phyloP scores from a whole-genome alignment of 345 rosid species.

The Eutrema heterophyllum region DNA sequence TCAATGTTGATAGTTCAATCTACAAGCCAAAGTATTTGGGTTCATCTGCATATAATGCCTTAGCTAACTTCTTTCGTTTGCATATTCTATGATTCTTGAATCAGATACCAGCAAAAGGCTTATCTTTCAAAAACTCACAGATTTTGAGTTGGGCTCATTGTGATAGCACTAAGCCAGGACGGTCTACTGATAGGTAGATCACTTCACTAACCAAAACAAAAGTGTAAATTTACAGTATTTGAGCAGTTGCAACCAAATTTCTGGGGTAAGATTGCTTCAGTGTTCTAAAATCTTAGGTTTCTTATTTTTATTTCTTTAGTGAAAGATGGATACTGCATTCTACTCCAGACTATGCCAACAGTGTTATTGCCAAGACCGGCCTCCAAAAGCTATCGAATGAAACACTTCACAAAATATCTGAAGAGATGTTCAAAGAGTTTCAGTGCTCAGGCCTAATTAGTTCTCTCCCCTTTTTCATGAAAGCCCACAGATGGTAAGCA shows the following conservation, averaged over 20 bases:
- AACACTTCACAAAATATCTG: conserved; percentile 46
- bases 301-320: conserved; percentile 28
- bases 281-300: background rate
- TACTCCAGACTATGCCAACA: conserved; percentile 53
- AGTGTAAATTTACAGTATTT: background rate
- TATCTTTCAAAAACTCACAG: conserved; percentile 57
- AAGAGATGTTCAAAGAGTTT: conserved; percentile 68
- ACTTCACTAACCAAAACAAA: background rate
- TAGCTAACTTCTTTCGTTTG: background rate
- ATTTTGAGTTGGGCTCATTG: conserved; percentile 70
- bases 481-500: conserved; percentile 82
- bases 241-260: background rate
- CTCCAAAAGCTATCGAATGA: conserved; percentile 56
- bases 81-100: conserved; percentile 9
- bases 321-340: conserved; percentile 90
- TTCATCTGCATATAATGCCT: background rate
- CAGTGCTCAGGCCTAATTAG: conserved; percentile 45
- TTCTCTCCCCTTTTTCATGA: conserved; percentile 66
- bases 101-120: conserved; percentile 67
- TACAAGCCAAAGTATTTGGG: background rate
- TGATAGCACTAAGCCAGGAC: conserved; percentile 81
- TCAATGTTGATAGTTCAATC: background rate
- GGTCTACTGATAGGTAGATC: conserved; percentile 49
- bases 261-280: conserved; percentile 1
- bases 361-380: conserved; percentile 55